phyloP scores from a whole-genome alignment of 2,329 filamentous ascomycete genomes.

The Aspergillus ochraceus region DNA sequence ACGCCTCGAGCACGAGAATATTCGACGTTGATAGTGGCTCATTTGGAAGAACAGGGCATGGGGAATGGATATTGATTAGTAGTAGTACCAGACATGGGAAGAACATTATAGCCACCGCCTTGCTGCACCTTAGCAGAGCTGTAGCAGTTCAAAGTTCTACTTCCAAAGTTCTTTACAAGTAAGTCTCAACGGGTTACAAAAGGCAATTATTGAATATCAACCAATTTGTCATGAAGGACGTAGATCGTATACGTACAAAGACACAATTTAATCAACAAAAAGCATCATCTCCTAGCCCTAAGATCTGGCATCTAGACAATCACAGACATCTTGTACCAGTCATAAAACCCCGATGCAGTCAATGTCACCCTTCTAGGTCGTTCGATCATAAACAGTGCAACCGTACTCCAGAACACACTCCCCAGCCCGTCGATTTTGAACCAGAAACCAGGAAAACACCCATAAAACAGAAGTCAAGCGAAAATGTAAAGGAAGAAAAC shows the following conservation, averaged over 20 bases:
- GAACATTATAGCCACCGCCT: neutral
- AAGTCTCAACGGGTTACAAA: neutral
- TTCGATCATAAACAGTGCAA: slow-evolving; percentile 21
- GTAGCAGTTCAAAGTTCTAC: neutral
- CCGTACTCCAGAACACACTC: slow-evolving; percentile 29
- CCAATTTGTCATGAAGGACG: slow-evolving; percentile 23
- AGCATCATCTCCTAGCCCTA: slow-evolving; percentile 6
- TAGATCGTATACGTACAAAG: slow-evolving; percentile 25
- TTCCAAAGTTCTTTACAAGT: neutral
- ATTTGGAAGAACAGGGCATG: slow-evolving; percentile 19
- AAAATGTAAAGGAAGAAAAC: slow-evolving; percentile 17
- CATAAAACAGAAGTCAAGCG: slow-evolving; percentile 9
- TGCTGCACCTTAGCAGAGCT: no score
- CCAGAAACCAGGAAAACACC: slow-evolving; percentile 21
- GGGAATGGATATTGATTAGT: neutral
- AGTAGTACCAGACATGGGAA: neutral
- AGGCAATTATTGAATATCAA: slow-evolving; percentile 8
- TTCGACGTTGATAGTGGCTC: slow-evolving; percentile 25
- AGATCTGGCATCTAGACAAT: slow-evolving; percentile 2
- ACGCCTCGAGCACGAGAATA: slow-evolving; percentile 31
- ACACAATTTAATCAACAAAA: slow-evolving; percentile 13
- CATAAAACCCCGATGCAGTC: slow-evolving; percentile 14
- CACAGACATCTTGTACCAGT: slow-evolving; percentile 7
- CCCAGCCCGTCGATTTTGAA: slow-evolving; percentile 23
- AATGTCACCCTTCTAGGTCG: slow-evolving; percentile 22